Evolutionary conservation across 257 asterid species (phyloP), one percentile per base, ranked within the genome.

Genomic region (Solanum phureja): DNA sequence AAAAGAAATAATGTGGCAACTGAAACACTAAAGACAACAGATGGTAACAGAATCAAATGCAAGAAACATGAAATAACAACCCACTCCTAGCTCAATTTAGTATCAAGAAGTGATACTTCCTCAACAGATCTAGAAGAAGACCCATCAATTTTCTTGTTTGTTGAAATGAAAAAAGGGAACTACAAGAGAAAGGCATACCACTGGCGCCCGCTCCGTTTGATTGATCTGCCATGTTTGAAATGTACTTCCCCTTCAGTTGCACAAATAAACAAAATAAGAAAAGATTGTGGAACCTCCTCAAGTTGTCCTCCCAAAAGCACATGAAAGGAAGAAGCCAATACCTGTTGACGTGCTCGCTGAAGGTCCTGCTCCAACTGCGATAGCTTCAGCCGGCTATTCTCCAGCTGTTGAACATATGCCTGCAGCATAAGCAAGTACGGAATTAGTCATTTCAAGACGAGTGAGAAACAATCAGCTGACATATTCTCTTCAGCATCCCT

Each of bases 351-450:
- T 27, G 98, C 95, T 87, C 96, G 94, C 90, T 94, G 97, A 82
- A 97, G 94, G 88, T 97, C 99, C 91, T 97, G 99, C 92, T 97
- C 98, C 49, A 96, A 93, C 84, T 95, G 98, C 31, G 95, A 93
- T 74, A 96, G 92, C 94, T 95, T 96, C 92, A 95, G 90, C 64
- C 98, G 94, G 87, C 99, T 96, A 92, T 93, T 96, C 93, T 96
- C 99, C 87, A 97, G 91, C 92, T 97, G 98, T 90, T 97, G 98
- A 62, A 97, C 98, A 86, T 97, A 97, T 44, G 99, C 98, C 98
- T 97, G 64, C 64, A 91, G 83, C 83, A 68, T 87, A 87, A 31
- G 21, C 69, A 76, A 74, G 21, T 56, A 83, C 58, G 21, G 87
- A 58, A 81, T 84, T 85, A 38, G 85, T 68, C 27, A 75, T 68